phyloP scores from a whole-genome alignment of 345 rosid species.

The Triadica sebifera region DNA sequence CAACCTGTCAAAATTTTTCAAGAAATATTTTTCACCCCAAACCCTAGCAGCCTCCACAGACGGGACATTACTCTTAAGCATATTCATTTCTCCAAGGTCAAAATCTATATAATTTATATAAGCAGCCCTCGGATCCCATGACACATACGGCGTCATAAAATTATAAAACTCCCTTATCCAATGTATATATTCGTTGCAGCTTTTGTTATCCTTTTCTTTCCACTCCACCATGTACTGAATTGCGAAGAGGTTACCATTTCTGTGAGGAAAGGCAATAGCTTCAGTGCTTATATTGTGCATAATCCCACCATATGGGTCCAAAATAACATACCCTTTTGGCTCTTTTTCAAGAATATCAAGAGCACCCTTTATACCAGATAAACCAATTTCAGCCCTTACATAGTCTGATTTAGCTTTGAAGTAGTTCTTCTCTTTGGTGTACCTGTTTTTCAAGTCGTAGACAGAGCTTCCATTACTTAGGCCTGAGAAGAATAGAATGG shows the following conservation, averaged over 20 bases:
- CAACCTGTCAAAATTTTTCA: constrained; percentile 30
- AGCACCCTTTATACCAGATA: constrained; percentile 5
- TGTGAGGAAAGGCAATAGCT: constrained; percentile 30
- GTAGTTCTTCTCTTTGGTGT: constrained; percentile 6
- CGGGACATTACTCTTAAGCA: not conserved
- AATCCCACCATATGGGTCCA: constrained; percentile 30
- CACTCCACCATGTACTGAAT: constrained; percentile 34
- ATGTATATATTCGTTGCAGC: not conserved
- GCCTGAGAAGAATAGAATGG: constrained; percentile 26
- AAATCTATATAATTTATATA: constrained; percentile 30
- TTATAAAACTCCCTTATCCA: constrained; percentile 30
- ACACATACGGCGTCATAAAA: constrained; percentile 30
- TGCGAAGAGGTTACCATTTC: constrained; percentile 21
- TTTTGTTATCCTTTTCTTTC: constrained; percentile 20
- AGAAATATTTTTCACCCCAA: constrained; percentile 35
- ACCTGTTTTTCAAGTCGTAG: constrained; percentile 20
- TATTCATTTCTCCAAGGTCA: constrained; percentile 21
- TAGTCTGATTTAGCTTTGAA: constrained; percentile 33
- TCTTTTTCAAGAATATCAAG: constrained; percentile 23
- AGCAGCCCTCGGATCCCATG: constrained; percentile 27
- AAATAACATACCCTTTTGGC: constrained; percentile 29
- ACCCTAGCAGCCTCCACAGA: constrained; percentile 20
- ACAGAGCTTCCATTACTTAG: constrained; percentile 12
- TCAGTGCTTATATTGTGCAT: constrained; percentile 24
- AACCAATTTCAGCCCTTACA: constrained; percentile 18